Conservation (phyloP, 371 early-diverging fungal species). For the Nosema granulosis region DNA sequence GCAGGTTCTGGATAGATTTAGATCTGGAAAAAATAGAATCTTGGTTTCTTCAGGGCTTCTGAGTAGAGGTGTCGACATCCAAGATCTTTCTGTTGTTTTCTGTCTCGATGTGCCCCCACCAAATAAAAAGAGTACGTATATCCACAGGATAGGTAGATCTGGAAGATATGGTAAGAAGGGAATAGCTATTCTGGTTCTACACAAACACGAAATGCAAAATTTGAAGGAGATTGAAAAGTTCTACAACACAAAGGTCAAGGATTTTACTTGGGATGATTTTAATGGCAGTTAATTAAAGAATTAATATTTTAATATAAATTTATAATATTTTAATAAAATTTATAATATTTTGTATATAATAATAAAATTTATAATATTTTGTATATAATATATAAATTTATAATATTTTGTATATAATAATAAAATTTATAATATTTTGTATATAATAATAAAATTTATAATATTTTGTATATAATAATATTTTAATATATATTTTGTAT, state of each 20-base stretch:
- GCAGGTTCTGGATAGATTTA: constrained; percentile 90
- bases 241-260: constrained; percentile 90
- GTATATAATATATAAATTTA: too few species aligned
- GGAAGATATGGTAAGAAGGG: constrained; percentile 93
- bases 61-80: constrained; percentile 98
- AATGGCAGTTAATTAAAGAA: constrained; percentile 1
- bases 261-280: constrained; percentile 76
- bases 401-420: too few species aligned
- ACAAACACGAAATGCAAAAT: constrained; percentile 80
- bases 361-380: too few species aligned
- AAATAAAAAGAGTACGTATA: constrained; percentile 91
- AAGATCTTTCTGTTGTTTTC: constrained; percentile 93
- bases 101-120: constrained; percentile 92
- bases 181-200: constrained; percentile 96
- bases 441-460: too few species aligned
- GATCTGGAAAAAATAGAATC: constrained; percentile 76
- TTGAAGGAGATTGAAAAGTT: constrained; percentile 88
- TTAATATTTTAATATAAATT: too few species aligned
- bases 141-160: constrained; percentile 95
- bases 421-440: too few species aligned
- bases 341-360: too few species aligned
- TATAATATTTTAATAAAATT: too few species aligned
- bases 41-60: constrained; percentile 93
- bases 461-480: too few species aligned
- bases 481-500: too few species aligned